These are phyloP conservation scores for Pseudocercospora vitis DNA, from an alignment of 2,329 filamentous ascomycete genomes.

Conservation along the genomic window DNA sequence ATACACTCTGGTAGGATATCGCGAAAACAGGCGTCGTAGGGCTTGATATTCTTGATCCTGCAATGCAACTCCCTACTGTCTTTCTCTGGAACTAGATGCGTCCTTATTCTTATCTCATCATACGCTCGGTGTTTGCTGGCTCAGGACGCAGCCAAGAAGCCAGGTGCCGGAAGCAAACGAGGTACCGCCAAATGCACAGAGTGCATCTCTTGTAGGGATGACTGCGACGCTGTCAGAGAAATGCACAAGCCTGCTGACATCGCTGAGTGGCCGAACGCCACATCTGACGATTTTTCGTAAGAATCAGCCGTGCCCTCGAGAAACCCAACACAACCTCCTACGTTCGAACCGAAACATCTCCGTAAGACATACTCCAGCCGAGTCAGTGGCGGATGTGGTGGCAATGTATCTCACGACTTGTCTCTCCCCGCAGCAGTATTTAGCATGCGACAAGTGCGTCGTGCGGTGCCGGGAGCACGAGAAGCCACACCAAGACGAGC, in stretches of 20 bases:
- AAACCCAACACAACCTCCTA: not conserved
- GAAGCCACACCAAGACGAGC: not conserved
- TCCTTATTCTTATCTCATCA: not conserved
- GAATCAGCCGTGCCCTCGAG: not conserved
- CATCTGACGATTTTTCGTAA: conserved; percentile 3
- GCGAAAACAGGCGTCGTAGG: no score
- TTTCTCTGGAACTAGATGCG: not conserved
- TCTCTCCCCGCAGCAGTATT: conserved; percentile 5
- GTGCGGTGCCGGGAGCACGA: not conserved
- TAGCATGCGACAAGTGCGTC: not conserved
- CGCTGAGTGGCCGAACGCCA: conserved; percentile 1
- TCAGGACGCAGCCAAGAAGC: no score
- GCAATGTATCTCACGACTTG: conserved; percentile 4
- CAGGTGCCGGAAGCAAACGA: no score
- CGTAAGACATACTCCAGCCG: not conserved
- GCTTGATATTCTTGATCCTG: no score
- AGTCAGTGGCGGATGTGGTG: conserved; percentile 6
- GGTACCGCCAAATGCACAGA: no score
- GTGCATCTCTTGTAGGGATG: not conserved
- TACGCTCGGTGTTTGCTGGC: not conserved
- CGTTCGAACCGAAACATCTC: not conserved
- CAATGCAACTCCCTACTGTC: not conserved
- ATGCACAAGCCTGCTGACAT: not conserved
- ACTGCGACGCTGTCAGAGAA: conserved; percentile 4
- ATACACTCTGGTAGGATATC: no score